Base-by-base conservation (phyloP, 768 basidiomycete species). In the Psilocybe azurescens region DNA sequence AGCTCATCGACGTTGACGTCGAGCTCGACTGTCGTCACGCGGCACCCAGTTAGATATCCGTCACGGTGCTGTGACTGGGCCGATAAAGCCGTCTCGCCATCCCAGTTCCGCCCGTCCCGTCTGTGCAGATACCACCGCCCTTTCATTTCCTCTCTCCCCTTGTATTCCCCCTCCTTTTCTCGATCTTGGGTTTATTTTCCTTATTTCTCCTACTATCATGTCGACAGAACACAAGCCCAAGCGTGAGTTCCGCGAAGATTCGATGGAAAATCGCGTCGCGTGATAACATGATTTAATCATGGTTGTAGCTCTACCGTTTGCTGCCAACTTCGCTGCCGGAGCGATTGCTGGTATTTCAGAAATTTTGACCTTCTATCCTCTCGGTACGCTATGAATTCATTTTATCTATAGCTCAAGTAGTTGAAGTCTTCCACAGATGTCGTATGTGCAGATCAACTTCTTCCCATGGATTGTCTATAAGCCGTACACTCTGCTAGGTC, bases 261-360 rank as follows among this genome's bases (percentile, higher is more conserved):
- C n/a, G 28, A 16, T 47, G 13, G 38, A 24, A 32, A 7, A 16
- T 18, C 49, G 44, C 52, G 33, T 53, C 60, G 53, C 51, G 53
- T 58, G 47, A 59, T 59, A 29, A 46, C 30, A 24, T 16, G 20
- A 32, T 36, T 62, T 14, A 60, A 48, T 41, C 14, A 48, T 50
- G 52, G 5, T 50, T 50, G 48, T 62, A 95, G 93, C 93, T 30
- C 82, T 94, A 51, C 93, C 93, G 1, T 95, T 95, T 77, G 71
- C 85, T 59, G 92, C 95, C 65, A 97, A 93, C 70, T 99, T 99
- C 71, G 85, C 89, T 1, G 95, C 97, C 0, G 97, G 97, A 50
- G 97, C 97, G 4, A 95, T 99, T 69, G 97, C 97, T 65, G 97
- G 97, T 59, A 86, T 93, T 65, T 89, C 90, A 3, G 89, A 90